Evolutionary conservation across 2,329 filamentous ascomycete species (phyloP).

Genomic region (Cladosporium sp.): DNA sequence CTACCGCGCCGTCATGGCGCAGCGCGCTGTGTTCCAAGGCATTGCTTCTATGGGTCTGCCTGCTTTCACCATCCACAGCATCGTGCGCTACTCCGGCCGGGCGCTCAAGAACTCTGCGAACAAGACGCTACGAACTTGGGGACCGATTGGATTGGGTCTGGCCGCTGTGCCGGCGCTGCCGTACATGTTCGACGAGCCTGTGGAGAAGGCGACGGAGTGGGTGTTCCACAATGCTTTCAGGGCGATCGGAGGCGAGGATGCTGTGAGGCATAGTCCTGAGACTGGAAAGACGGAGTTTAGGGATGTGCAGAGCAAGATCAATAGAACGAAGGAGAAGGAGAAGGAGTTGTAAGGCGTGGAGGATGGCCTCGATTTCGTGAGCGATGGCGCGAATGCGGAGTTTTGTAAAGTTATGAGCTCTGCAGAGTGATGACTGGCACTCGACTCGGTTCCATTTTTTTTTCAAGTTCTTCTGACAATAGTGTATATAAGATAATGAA

Average conservation of each 20-base stretch:
- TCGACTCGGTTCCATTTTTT: no score
- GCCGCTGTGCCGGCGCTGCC: constrained; percentile 75
- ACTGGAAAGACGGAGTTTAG: constrained; percentile 29
- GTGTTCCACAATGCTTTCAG: constrained; percentile 79
- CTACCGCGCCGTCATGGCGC: constrained; percentile 83
- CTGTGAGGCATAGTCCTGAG: constrained; percentile 43
- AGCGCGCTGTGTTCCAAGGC: constrained; percentile 85
- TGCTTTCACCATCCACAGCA: constrained; percentile 87
- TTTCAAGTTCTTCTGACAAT: no score
- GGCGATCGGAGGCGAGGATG: constrained; percentile 61
- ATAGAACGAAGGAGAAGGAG: constrained; percentile 25
- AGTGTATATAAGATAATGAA: no score
- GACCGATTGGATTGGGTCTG: constrained; percentile 73
- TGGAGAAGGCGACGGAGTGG: constrained; percentile 90
- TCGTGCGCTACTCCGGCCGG: constrained; percentile 81
- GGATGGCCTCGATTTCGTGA: no score
- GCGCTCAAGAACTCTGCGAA: constrained; percentile 84
- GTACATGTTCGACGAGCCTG: constrained; percentile 81
- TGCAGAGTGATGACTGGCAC: no score
- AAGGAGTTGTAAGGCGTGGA: constrained; percentile 30
- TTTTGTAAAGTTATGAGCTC: no score
- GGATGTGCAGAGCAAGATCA: constrained; percentile 3
- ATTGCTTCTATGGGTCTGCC: constrained; percentile 91
- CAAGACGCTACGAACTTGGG: constrained; percentile 72
- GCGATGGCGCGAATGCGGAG: no score